Conservation (phyloP, 805 yeast species). For the Clavispora fructus region DNA sequence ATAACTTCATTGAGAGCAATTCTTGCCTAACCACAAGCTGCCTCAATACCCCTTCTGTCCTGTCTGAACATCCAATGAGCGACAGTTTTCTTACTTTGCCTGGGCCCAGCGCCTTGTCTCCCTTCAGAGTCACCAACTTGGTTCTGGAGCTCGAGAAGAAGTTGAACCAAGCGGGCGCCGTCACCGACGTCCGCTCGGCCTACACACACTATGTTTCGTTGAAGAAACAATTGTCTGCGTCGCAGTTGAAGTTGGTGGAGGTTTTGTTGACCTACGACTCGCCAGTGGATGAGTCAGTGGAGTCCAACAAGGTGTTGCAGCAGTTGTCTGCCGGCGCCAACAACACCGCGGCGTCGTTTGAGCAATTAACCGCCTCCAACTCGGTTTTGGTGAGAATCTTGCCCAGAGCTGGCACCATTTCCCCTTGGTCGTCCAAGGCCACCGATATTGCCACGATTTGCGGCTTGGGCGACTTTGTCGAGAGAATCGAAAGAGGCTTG, state of each 20-base stretch:
- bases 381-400: constrained; percentile 66
- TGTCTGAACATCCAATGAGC: constrained; percentile 7
- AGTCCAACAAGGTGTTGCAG: constrained; percentile 37
- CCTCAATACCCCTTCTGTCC: background rate
- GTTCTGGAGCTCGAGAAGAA: constrained; percentile 66
- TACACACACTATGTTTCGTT: constrained; percentile 78
- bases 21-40: background rate
- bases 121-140: constrained; percentile 74
- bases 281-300: constrained; percentile 50
- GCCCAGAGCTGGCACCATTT: constrained; percentile 93
- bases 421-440: constrained; percentile 99
- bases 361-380: constrained; percentile 7
- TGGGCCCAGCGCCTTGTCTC: constrained; percentile 88
- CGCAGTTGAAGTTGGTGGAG: constrained; percentile 46
- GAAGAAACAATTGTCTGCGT: constrained; percentile 32
- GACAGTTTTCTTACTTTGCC: constrained; percentile 46
- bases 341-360: constrained; percentile 2
- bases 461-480: constrained; percentile 67
- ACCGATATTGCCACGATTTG: constrained; percentile 89
- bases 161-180: constrained; percentile 56
- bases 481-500: constrained; percentile 87
- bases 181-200: constrained; percentile 65
- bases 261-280: constrained; percentile 71
- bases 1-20: background rate
- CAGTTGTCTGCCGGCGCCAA: constrained; percentile 23